These are phyloP conservation scores for Zopfochytrium polystomum DNA, from an alignment of 371 early-diverging fungal genomes.

Conservation along the genomic window DNA sequence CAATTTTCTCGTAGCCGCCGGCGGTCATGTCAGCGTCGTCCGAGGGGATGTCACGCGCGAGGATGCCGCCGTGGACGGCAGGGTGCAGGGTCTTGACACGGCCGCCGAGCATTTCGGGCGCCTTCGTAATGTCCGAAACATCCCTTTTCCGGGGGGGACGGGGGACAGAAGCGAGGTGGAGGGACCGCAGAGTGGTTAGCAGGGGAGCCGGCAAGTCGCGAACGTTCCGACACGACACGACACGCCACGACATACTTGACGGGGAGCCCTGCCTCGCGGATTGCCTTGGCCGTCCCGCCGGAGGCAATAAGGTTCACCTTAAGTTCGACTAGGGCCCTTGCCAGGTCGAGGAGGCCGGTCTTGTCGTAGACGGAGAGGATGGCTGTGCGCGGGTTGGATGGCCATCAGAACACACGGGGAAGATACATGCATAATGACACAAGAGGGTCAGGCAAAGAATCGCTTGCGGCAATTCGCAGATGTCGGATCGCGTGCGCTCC, in stretches of 20 bases:
- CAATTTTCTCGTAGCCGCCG: slow-evolving; percentile 87
- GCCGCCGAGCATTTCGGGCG: slow-evolving; percentile 97
- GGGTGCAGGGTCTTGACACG: slow-evolving; percentile 98
- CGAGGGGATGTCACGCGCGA: slow-evolving; percentile 82
- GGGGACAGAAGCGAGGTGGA: background rate
- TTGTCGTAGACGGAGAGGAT: slow-evolving; percentile 97
- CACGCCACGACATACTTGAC: slow-evolving; percentile 61
- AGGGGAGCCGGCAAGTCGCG: background rate
- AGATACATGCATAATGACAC: too few relatives aligned
- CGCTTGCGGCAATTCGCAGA: too few relatives aligned
- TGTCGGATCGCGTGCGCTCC: too few relatives aligned
- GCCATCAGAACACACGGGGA: too few relatives aligned
- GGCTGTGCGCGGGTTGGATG: too few relatives aligned
- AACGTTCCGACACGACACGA: slow-evolving; percentile 1
- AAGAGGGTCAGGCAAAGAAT: too few relatives aligned
- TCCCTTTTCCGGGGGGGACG: slow-evolving; percentile 56
- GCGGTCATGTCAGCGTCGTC: slow-evolving; percentile 86
- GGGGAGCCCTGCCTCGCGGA: slow-evolving; percentile 84
- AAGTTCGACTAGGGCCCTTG: slow-evolving; percentile 70
- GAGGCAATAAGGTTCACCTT: slow-evolving; percentile 86
- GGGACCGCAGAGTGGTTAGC: background rate
- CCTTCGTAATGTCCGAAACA: slow-evolving; percentile 93
- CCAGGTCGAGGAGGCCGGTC: slow-evolving; percentile 88
- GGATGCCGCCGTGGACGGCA: slow-evolving; percentile 97
- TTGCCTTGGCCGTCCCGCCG: slow-evolving; percentile 90